Base-by-base conservation (phyloP, 352 stramenopile genomes). In the Globisporangium iwayamae region DNA sequence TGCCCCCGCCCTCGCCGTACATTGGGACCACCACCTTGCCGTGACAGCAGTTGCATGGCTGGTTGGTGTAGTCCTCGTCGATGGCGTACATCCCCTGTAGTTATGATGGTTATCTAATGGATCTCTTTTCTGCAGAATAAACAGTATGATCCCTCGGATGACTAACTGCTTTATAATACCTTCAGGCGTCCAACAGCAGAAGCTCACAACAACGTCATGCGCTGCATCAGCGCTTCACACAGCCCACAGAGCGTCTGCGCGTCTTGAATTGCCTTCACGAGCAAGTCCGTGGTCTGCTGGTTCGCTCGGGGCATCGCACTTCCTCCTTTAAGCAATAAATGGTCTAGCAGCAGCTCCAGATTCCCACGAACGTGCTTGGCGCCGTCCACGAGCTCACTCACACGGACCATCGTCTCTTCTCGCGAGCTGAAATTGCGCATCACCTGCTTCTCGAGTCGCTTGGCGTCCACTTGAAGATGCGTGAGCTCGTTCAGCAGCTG, bases 401-500 rank as follows among this genome's bases (percentile, higher is more conserved):
- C 65, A 30, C 80, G 67, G 6, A 90, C 48, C 6, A 76, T 62
- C 52, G 67, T 76, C 68, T 92, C 79, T 20, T 92, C 78, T 36
- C 65, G 65, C 4, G 75, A 65, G 22, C 65, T 66, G 14, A 88
- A 74, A 52, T 92, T 92, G 22, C 76, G 73, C 20, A 65, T 63
- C 67, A 90, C 77, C 20, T 83, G 74, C 59, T 68, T 74, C 57
- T 80, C 65, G 25, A 81, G 55, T 20, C 71, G 69, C 56, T 71
- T 59, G 0, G 73, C 55, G 6, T 72, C 52, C 4, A 69, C 53
- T 22, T 87, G 72, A 3, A 78, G 61, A 28, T 67, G 67, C 11
- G 76, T 74, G n/a, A 90, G 65, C 28, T 88, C 81, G 67, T 90
- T 90, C 32, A 86, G 73, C 43, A 89, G 70, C 39, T 73, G 66